A percentile compares a stretch with the other conserved stretches of the same genome.
phyloP scores from a whole-genome alignment of 371 early-diverging fungal species.

The Apophysomyces trapeziformis region DNA sequence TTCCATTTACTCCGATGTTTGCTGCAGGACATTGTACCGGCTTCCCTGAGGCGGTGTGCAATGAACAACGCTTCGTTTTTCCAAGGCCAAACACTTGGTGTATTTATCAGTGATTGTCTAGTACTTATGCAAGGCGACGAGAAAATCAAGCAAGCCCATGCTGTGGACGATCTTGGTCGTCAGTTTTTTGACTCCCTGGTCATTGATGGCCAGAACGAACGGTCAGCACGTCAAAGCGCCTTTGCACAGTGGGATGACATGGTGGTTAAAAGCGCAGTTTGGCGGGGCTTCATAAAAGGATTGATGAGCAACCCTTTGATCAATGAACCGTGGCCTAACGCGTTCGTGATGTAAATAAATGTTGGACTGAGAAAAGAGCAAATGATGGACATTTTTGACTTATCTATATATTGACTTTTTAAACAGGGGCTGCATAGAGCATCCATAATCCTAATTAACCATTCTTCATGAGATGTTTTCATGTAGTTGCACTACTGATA shows the following conservation, averaged over 20 bases:
- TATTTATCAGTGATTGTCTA: conserved; percentile 51
- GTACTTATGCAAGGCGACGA: conserved; percentile 32
- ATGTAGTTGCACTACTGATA: too few relatives aligned
- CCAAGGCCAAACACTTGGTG: conserved; percentile 59
- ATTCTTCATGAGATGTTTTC: too few relatives aligned
- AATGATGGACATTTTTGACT: not conserved
- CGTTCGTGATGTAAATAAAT: conserved; percentile 31
- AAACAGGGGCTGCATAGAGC: too few relatives aligned
- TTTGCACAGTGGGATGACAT: conserved; percentile 39
- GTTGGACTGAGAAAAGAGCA: not conserved
- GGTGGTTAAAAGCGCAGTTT: conserved; percentile 41
- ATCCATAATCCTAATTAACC: too few relatives aligned
- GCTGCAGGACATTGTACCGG: conserved; percentile 41
- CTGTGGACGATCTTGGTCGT: conserved; percentile 30
- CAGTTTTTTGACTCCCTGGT: conserved; percentile 40
- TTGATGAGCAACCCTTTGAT: conserved; percentile 53
- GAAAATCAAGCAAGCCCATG: conserved; percentile 16
- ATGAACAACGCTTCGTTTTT: conserved; percentile 43
- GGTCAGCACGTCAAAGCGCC: conserved; percentile 14
- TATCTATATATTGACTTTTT: too few relatives aligned
- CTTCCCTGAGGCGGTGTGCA: conserved; percentile 29
- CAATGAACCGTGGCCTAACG: conserved; percentile 52
- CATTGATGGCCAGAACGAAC: conserved; percentile 25
- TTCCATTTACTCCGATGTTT: conserved; percentile 41
- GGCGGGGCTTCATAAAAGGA: conserved; percentile 55